phyloP scores from a whole-genome alignment of 441 rosid species.

The Cnidoscolus chayamansa region DNA sequence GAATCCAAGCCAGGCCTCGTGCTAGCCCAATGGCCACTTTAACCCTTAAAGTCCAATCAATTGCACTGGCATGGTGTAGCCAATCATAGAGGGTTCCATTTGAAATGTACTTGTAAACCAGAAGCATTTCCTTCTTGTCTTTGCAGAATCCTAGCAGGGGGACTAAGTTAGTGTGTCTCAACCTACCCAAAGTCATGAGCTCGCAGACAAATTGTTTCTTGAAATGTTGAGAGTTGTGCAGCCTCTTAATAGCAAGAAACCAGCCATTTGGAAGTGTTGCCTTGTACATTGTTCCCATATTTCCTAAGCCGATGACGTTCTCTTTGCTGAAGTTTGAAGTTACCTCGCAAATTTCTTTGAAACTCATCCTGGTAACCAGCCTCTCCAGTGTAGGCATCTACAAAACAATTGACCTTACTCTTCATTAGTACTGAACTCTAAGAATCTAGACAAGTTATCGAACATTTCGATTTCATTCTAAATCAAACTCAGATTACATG shows the following conservation, averaged over 20 bases:
- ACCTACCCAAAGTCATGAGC: not conserved
- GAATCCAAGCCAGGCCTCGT: slow-evolving; percentile 43
- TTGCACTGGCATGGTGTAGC: not conserved
- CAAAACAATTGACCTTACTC: too few species aligned
- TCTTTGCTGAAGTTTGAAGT: slow-evolving; percentile 2
- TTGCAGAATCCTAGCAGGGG: slow-evolving; percentile 10
- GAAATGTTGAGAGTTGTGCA: not conserved
- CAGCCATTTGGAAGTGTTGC: slow-evolving; percentile 14
- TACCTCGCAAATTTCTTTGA: not conserved
- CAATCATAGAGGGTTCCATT: slow-evolving; percentile 10
- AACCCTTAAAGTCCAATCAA: slow-evolving; percentile 18
- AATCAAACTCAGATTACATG: too few species aligned
- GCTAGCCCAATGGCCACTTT: slow-evolving; percentile 36
- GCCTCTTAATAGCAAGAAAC: slow-evolving; percentile 11
- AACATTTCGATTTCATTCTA: too few species aligned
- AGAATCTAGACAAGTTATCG: too few species aligned
- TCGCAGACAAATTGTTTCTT: not conserved
- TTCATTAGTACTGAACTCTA: too few species aligned
- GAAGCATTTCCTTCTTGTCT: slow-evolving; percentile 2
- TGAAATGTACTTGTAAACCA: slow-evolving; percentile 10
- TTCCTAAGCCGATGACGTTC: not conserved
- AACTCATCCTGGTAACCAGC: not conserved
- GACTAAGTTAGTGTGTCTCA: slow-evolving; percentile 5
- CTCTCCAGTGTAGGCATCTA: not conserved
- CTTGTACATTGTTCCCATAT: slow-evolving; percentile 7